Conservation (phyloP, 108 stramenopile species). For the Stephanodiscus minutulus region DNA sequence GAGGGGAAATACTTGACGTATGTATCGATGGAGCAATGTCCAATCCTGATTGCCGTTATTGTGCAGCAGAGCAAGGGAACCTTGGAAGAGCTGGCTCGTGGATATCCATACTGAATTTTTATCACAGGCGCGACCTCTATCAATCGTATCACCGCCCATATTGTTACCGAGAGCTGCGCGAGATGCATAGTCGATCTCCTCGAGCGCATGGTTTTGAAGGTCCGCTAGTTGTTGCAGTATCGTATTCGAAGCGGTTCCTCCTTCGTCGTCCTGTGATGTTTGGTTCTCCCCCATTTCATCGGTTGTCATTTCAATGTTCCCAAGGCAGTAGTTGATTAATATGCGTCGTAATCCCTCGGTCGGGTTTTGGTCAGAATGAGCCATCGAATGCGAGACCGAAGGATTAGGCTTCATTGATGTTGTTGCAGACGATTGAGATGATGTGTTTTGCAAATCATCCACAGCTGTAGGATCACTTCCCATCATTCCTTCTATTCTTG, state of each 20-base stretch:
- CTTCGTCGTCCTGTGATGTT: background rate
- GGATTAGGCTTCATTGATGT: background rate
- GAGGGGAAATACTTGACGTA: slow-evolving; percentile 37
- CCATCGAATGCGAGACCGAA: background rate
- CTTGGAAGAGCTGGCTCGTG: slow-evolving; percentile 18
- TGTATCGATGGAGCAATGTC: slow-evolving; percentile 32
- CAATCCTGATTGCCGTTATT: slow-evolving; percentile 15
- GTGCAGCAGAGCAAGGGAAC: background rate
- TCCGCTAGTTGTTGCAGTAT: slow-evolving; percentile 13
- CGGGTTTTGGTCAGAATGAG: background rate
- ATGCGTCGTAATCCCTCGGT: slow-evolving; percentile 21
- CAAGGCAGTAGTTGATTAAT: slow-evolving; percentile 6
- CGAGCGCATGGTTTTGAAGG: slow-evolving; percentile 22
- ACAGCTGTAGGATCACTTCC: background rate
- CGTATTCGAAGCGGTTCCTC: background rate
- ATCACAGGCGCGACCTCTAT: background rate
- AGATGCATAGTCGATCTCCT: slow-evolving; percentile 10
- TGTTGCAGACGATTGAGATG: background rate
- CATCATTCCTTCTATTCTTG: background rate
- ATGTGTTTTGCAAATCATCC: background rate
- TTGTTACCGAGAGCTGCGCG: background rate
- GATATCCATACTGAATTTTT: slow-evolving; percentile 41
- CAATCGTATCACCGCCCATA: background rate
- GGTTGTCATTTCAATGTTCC: no score
- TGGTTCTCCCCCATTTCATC: no score